Evolutionary conservation across 108 stramenopile species (phyloP).

Genomic region (Licmophora abbreviata): DNA sequence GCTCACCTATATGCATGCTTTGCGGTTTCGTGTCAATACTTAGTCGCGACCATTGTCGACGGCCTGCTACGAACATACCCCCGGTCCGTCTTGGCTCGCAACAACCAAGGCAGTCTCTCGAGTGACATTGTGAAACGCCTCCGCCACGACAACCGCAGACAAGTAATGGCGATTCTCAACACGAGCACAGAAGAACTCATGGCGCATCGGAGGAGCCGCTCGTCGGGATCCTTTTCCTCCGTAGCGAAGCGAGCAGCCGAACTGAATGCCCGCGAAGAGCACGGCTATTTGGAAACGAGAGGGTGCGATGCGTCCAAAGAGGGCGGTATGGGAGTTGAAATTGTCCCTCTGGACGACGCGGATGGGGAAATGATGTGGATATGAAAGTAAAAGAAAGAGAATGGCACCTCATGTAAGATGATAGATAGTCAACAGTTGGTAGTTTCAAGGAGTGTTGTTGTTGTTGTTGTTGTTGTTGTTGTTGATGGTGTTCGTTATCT

Average conservation of each 20-base stretch:
- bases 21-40: too few species aligned
- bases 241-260: slow-evolving; percentile 4
- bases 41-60: slow-evolving; percentile 41
- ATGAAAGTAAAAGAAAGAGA: too few species aligned
- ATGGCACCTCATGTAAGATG: too few species aligned
- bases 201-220: slow-evolving; percentile 7
- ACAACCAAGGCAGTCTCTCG: slow-evolving; percentile 66
- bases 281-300: not conserved
- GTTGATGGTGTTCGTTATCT: too few species aligned
- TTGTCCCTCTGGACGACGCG: too few species aligned
- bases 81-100: slow-evolving; percentile 54
- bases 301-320: too few species aligned
- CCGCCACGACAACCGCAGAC: slow-evolving; percentile 58
- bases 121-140: slow-evolving; percentile 66
- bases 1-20: too few species aligned
- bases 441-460: too few species aligned
- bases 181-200: slow-evolving; percentile 17
- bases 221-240: not conserved
- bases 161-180: slow-evolving; percentile 28
- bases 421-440: too few species aligned
- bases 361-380: too few species aligned
- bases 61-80: slow-evolving; percentile 51
- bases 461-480: too few species aligned
- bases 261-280: not conserved
- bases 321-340: too few species aligned